Evolutionary conservation across 805 yeast genomes (phyloP).

Genomic region (Saturnispora mendoncae): DNA sequence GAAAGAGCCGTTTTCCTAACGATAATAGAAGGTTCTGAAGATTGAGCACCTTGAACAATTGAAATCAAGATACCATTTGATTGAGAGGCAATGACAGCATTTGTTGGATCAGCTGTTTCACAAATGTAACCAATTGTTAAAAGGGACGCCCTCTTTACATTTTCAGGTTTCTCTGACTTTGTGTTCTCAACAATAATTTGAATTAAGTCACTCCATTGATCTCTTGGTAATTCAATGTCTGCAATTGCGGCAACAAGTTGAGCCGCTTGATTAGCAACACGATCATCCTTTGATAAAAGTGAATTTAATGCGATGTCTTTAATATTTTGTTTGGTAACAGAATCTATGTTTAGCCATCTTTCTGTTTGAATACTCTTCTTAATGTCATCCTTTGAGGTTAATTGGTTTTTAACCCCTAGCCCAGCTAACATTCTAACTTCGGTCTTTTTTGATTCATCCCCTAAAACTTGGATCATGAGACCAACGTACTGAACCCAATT

Average conservation of each 20-base stretch:
- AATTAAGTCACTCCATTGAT: slow-evolving; percentile 84
- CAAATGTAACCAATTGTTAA: slow-evolving; percentile 92
- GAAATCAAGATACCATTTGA: slow-evolving; percentile 91
- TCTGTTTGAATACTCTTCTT: slow-evolving; percentile 51
- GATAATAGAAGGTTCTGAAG: slow-evolving; percentile 59
- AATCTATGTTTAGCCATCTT: slow-evolving; percentile 65
- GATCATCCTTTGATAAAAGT: slow-evolving; percentile 54
- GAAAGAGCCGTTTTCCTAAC: slow-evolving; percentile 88
- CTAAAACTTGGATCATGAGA: slow-evolving; percentile 61
- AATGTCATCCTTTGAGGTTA: slow-evolving; percentile 69
- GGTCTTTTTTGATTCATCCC: slow-evolving; percentile 50
- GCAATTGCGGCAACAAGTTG: slow-evolving; percentile 96
- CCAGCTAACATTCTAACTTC: slow-evolving; percentile 93
- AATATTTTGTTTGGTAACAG: slow-evolving; percentile 48
- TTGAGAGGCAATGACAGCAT: slow-evolving; percentile 69
- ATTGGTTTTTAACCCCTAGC: slow-evolving; percentile 75
- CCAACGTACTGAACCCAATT: slow-evolving; percentile 71
- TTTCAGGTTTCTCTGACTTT: slow-evolving; percentile 62
- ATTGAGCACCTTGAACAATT: slow-evolving; percentile 92
- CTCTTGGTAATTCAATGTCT: slow-evolving; percentile 83
- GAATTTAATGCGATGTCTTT: slow-evolving; percentile 57
- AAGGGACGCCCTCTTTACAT: slow-evolving; percentile 79
- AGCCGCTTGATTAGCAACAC: slow-evolving; percentile 84
- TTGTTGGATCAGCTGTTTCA: slow-evolving; percentile 82
- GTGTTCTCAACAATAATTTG: slow-evolving; percentile 81